Evolutionary conservation across 768 basidiomycete genomes (phyloP).

Genomic region (Tephrocybe sp.): DNA sequence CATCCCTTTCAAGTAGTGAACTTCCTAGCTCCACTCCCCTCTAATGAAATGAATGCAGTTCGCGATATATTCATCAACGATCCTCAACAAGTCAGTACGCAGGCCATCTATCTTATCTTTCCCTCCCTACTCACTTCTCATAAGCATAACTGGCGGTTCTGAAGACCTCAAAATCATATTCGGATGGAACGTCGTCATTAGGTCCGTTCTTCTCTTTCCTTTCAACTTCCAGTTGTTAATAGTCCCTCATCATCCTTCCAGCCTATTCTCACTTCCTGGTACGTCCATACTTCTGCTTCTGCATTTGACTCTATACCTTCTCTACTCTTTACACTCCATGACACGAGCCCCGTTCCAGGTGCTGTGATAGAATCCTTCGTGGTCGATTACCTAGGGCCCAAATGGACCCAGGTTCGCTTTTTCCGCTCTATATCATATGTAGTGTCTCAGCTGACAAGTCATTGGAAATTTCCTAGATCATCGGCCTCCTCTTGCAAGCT

Average conservation of each 20-base stretch:
- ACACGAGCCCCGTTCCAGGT: too few relatives aligned
- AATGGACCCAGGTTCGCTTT: conserved; percentile 59
- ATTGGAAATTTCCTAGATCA: conserved; percentile 40
- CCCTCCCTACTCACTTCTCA: too few relatives aligned
- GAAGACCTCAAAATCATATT: conserved; percentile 59
- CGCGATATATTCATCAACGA: conserved; percentile 74
- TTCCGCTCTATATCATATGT: neutral
- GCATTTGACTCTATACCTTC: too few relatives aligned
- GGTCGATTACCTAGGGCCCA: conserved; percentile 74
- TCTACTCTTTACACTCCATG: too few relatives aligned
- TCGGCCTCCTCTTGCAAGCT: conserved; percentile 66
- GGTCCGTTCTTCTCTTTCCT: conserved; percentile 37
- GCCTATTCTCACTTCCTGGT: conserved; percentile 40
- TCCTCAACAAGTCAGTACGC: conserved; percentile 57
- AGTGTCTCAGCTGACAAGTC: neutral
- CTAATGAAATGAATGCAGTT: conserved; percentile 44
- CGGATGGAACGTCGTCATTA: conserved; percentile 84
- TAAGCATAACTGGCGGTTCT: conserved; percentile 61
- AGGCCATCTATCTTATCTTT: too few relatives aligned
- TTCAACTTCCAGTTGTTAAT: neutral
- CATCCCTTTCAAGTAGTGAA: too few relatives aligned
- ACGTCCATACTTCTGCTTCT: too few relatives aligned
- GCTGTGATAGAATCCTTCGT: conserved; percentile 72
- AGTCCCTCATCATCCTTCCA: conserved; percentile 8
- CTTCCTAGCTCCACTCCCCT: neutral